Percentiles rank a stretch among this genome's conserved stretches.
Conservation (phyloP, 192 early-diverging fungal genomes). For the Lunasporangiospora selenospora region DNA sequence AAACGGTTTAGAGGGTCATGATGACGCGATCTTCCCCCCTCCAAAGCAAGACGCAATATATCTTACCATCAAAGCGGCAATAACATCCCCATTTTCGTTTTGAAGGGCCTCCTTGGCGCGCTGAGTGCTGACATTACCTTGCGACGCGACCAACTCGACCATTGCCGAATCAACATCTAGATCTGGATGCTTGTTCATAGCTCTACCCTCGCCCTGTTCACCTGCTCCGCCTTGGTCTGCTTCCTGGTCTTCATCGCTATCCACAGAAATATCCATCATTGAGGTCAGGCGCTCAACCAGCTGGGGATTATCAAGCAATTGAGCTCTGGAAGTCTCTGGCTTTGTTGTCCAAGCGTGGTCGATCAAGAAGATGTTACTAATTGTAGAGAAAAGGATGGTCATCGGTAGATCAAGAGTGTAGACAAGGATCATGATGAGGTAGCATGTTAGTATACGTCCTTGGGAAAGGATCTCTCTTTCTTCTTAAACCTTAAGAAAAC, state of each 20-base stretch:
- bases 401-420: too few relatives aligned
- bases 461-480: too few relatives aligned
- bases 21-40: too few relatives aligned
- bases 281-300: conserved; percentile 68
- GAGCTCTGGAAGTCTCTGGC: conserved; percentile 55
- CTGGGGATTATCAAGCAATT: conserved; percentile 59
- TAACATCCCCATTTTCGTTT: conserved; percentile 58
- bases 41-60: too few relatives aligned
- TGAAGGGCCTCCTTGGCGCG: conserved; percentile 63
- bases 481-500: background rate
- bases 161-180: conserved; percentile 52
- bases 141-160: conserved; percentile 62
- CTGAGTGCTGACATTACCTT: conserved; percentile 60
- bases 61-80: conserved; percentile 68
- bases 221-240: conserved; percentile 33
- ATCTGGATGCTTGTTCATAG: conserved; percentile 25
- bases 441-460: too few relatives aligned
- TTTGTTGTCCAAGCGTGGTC: conserved; percentile 81
- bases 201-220: conserved; percentile 1
- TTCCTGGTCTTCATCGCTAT: conserved; percentile 44
- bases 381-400: too few relatives aligned
- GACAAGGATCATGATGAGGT: too few relatives aligned
- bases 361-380: conserved; percentile 71
- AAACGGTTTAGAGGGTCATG: too few relatives aligned
- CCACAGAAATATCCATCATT: conserved; percentile 61